Conservation (phyloP, 2,329 filamentous ascomycete genomes). For the Kalmusia sp. region DNA sequence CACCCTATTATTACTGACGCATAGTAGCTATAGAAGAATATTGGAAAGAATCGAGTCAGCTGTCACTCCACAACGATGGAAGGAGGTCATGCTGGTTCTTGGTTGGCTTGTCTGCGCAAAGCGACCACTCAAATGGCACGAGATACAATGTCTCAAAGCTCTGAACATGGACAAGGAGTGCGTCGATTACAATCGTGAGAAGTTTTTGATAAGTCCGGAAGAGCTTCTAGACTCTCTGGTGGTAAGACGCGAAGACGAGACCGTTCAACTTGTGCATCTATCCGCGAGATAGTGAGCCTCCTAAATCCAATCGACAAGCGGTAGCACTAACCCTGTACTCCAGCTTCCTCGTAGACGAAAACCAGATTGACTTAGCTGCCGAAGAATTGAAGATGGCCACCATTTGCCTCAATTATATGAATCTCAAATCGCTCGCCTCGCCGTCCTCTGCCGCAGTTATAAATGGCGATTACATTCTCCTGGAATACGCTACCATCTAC, state of each 20-base stretch:
- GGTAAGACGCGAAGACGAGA: slow-evolving; percentile 35
- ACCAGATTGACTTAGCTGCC: slow-evolving; percentile 4
- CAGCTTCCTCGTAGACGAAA: slow-evolving; percentile 17
- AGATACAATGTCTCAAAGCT: slow-evolving; percentile 49
- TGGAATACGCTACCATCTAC: slow-evolving; percentile 21
- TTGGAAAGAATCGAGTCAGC: slow-evolving; percentile 13
- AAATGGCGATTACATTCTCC: slow-evolving; percentile 21
- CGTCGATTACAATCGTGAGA: slow-evolving; percentile 35
- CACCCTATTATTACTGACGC: neutral
- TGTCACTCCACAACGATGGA: neutral
- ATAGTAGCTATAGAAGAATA: slow-evolving; percentile 21
- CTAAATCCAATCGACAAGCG: too few relatives aligned
- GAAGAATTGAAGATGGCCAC: slow-evolving; percentile 19
- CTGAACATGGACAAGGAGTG: slow-evolving; percentile 34
- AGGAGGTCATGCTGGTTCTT: slow-evolving; percentile 42
- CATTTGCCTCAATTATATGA: slow-evolving; percentile 23
- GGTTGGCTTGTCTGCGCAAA: slow-evolving; percentile 52
- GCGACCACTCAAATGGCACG: slow-evolving; percentile 51
- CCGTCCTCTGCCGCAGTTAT: slow-evolving; percentile 8
- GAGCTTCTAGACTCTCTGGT: slow-evolving; percentile 50
- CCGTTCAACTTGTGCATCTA: slow-evolving; percentile 49
- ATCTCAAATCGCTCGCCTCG: slow-evolving; percentile 10
- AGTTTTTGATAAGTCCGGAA: slow-evolving; percentile 34
- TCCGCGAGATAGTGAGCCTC: slow-evolving; percentile 32
- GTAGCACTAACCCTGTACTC: too few relatives aligned